Percentiles rank a stretch among this genome's conserved stretches.
Evolutionary conservation across 148 eudicot species (phyloP).

Genomic region (Drosera capensis): DNA sequence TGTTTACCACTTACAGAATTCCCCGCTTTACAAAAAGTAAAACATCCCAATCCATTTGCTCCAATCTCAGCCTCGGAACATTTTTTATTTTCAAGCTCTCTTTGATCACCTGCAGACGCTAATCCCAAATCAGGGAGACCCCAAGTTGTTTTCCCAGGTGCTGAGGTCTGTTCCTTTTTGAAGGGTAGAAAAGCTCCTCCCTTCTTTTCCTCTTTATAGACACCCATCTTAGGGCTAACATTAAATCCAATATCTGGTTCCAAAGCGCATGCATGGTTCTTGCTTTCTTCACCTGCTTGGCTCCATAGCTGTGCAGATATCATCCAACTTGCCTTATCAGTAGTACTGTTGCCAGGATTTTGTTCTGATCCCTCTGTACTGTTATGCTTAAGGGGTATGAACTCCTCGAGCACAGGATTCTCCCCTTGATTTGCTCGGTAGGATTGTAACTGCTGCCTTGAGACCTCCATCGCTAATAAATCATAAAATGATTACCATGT

Average conservation of each 20-base stretch:
- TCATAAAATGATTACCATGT: not conserved
- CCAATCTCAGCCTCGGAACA: constrained; percentile 17
- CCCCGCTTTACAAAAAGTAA: constrained; percentile 22
- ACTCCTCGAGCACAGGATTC: constrained; percentile 71
- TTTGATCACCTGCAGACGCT: constrained; percentile 22
- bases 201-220: constrained; percentile 38
- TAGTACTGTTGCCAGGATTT: constrained; percentile 15
- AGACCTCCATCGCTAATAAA: constrained; percentile 54
- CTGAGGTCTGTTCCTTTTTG: constrained; percentile 29
- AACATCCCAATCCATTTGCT: constrained; percentile 19
- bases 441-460: constrained; percentile 67
- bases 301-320: constrained; percentile 87
- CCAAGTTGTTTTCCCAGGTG: constrained; percentile 6
- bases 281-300: constrained; percentile 32
- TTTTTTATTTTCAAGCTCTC: constrained; percentile 39
- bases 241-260: constrained; percentile 28
- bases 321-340: constrained; percentile 88
- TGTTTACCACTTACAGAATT: constrained; percentile 11
- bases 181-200: constrained; percentile 85
- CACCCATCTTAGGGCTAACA: constrained; percentile 27
- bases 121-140: constrained; percentile 53
- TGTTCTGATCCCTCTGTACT: constrained; percentile 24
- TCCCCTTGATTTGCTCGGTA: constrained; percentile 33
- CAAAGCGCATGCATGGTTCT: constrained; percentile 24
- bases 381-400: constrained; percentile 61